Base-by-base conservation (phyloP, 2,329 filamentous ascomycete genomes). In the Colletotrichum musae region DNA sequence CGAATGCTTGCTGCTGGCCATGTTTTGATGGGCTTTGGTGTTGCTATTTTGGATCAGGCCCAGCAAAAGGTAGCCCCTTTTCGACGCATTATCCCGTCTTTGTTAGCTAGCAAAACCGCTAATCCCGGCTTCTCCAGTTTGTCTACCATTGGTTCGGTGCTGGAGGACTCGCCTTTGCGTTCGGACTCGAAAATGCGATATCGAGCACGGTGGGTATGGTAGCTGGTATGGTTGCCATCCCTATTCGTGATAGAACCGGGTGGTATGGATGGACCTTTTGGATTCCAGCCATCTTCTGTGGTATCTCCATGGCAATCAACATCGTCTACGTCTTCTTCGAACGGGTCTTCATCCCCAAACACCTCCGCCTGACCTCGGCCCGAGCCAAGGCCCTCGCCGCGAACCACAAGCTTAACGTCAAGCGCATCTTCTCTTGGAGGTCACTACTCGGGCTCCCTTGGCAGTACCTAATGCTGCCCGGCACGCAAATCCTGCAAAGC, bases 221-320 rank as follows among this genome's bases (percentile, higher is more conserved):
- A 1, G 65, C 72, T 1, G 73, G 73, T 39, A 75, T 74, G 73
- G 72, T 74, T 4, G 73, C 73, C 3, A 71, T 73, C 7, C 73
- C 72, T 10, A 74, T 74, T 15, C 69, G 71, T 10, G 64, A 74
- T 21, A 47, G 69, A 4, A 74, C 72, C 12, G 73, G 73, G 1
- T 74, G 72, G 72, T 74, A 74, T 32, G 73, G 73, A 2, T 74
- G 73, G 73, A 74, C 72, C 0, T 74, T 75, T n/a, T 75, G 73
- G 73, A 69, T 74, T 6, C 73, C 73, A 0, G 72, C 64, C 6
- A 57, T 73, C 41, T 75, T 74, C 51, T 75, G 73, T 47, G 63
- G 58, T 6, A 41, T 68, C 16, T 70, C 65, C 12, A 58, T 75
- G 5, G 6, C 62, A 3, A 69, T 73, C 21, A 75, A 74, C 60